phyloP scores from a whole-genome alignment of 202 grass and related monocot genomes.

The Setaria italica region DNA sequence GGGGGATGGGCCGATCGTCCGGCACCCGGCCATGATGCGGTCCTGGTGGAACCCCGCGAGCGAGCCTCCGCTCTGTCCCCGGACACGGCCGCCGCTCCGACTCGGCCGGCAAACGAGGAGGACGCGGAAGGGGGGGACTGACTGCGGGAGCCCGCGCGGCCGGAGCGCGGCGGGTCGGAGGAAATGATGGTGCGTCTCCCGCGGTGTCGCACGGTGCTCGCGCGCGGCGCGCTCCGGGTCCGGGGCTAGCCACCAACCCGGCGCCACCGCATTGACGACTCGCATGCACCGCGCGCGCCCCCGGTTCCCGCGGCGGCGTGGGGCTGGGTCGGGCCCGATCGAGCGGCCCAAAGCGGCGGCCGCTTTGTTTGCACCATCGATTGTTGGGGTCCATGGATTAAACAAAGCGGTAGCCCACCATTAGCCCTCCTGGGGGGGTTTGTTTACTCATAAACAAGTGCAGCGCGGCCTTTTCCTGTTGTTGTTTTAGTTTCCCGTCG shows the following conservation, averaged over 20 bases:
- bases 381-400: background rate
- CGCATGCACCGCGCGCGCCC: background rate
- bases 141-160: background rate
- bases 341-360: slow-evolving; percentile 30
- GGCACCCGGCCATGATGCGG: slow-evolving; percentile 27
- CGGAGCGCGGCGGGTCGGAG: no score
- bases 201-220: background rate
- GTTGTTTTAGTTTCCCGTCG: slow-evolving; percentile 32
- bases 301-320: slow-evolving; percentile 27
- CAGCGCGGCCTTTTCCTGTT: background rate
- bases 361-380: background rate
- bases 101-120: slow-evolving; percentile 37
- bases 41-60: slow-evolving; percentile 14
- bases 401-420: slow-evolving; percentile 34
- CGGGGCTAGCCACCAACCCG: background rate
- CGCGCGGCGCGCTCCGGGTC: background rate
- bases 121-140: no score
- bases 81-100: slow-evolving; percentile 19
- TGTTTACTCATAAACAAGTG: background rate
- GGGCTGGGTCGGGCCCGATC: slow-evolving; percentile 32
- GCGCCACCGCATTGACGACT: slow-evolving; percentile 27
- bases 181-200: background rate
- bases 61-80: background rate
- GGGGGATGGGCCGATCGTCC: background rate
- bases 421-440: background rate